Conservation (phyloP, 2,329 filamentous ascomycete genomes). For the Aspergillus intermedius region DNA sequence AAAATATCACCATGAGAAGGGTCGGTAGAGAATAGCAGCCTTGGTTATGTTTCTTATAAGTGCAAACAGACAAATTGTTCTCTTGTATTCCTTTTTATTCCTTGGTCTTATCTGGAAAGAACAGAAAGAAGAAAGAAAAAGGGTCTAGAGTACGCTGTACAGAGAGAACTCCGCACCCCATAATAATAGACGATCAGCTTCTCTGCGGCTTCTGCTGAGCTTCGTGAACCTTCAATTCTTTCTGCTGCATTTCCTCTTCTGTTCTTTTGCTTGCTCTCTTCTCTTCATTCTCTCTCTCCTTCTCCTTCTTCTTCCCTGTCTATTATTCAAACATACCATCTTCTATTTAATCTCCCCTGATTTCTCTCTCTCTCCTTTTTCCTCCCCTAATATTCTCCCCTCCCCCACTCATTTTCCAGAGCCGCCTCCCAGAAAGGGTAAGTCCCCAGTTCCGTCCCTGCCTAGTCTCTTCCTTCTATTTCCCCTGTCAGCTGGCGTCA, state of each 20-base stretch:
- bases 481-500: not conserved
- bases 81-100: no score
- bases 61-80: no score
- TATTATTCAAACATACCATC: not conserved
- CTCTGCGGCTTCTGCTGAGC: not conserved
- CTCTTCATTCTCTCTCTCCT: constrained; percentile 1
- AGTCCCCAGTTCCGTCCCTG: not conserved
- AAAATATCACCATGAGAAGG: no score
- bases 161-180: not conserved
- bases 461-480: constrained; percentile 1
- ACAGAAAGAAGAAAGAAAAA: not conserved
- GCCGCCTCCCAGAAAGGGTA: no score
- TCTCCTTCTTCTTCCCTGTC: not conserved
- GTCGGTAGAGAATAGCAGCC: no score
- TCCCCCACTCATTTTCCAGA: not conserved
- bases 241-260: constrained; percentile 1
- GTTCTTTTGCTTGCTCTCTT: not conserved
- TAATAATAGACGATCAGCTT: not conserved
- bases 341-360: not conserved
- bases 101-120: not conserved
- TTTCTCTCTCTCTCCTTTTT: constrained; percentile 1
- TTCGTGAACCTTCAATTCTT: not conserved
- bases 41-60: no score
- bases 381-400: constrained; percentile 3
- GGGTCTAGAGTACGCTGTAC: not conserved